These are phyloP conservation scores for Ochromonas danica DNA, from an alignment of 108 stramenopile species.

Conservation along the genomic window DNA sequence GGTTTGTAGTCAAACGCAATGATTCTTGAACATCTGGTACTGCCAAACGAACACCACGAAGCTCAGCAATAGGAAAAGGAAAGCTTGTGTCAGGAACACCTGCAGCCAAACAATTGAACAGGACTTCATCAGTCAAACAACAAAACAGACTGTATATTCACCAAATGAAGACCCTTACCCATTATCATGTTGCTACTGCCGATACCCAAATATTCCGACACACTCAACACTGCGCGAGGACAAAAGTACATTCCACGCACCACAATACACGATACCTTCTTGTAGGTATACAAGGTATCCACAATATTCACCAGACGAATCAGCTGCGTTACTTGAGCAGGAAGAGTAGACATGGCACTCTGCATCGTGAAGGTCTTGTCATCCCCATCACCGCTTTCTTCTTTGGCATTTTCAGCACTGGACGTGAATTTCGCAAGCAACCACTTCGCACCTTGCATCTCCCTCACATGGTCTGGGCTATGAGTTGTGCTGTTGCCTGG, in stretches of 20 bases:
- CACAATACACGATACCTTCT: background rate
- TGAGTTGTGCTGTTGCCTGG: background rate
- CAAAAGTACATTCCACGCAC: background rate
- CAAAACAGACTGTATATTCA: background rate
- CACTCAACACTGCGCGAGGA: background rate
- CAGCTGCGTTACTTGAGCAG: background rate
- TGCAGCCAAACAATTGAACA: background rate
- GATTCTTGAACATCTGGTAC: slow-evolving; percentile 1
- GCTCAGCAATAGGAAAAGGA: slow-evolving; percentile 1
- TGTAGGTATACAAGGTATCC: background rate
- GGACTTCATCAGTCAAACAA: background rate
- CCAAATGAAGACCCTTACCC: background rate
- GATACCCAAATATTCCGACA: background rate
- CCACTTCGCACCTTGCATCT: background rate
- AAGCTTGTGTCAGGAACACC: background rate
- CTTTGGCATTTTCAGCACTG: background rate
- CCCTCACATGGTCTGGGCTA: too few species aligned
- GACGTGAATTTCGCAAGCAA: background rate
- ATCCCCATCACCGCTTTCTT: too few species aligned
- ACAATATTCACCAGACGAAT: slow-evolving; percentile 6
- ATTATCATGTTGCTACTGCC: background rate
- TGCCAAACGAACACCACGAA: background rate
- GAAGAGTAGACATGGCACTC: background rate
- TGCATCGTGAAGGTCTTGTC: background rate
- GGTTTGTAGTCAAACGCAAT: background rate